Percentiles rank a stretch among this genome's conserved stretches.
phyloP scores from a whole-genome alignment of 1,284 basidiomycete genomes.

The Fomitopsis palustris region DNA sequence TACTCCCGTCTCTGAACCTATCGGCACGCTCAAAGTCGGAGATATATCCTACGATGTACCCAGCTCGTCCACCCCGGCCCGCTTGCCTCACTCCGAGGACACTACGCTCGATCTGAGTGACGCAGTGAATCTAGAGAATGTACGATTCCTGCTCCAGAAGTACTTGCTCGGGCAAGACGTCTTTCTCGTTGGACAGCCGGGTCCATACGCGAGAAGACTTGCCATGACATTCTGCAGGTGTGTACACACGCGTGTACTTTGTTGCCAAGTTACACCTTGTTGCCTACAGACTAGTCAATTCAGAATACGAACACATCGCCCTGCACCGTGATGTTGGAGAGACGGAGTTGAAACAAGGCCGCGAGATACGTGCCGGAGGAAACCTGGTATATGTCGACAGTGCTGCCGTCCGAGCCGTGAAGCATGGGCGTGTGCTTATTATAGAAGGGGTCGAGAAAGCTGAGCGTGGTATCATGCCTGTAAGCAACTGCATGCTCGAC shows the following conservation, averaged over 20 bases:
- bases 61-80: slow-evolving; percentile 40
- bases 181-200: slow-evolving; percentile 61
- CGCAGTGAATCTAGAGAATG: slow-evolving; percentile 49
- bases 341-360: slow-evolving; percentile 65
- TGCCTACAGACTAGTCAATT: slow-evolving; percentile 47
- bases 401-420: slow-evolving; percentile 62
- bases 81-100: slow-evolving; percentile 41
- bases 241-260: slow-evolving; percentile 7
- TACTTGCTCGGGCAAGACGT: slow-evolving; percentile 65
- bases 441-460: slow-evolving; percentile 69
- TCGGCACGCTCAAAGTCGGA: slow-evolving; percentile 56
- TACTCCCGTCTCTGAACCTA: slow-evolving; percentile 32
- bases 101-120: slow-evolving; percentile 47
- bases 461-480: slow-evolving; percentile 52
- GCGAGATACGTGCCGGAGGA: slow-evolving; percentile 58
- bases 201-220: slow-evolving; percentile 58
- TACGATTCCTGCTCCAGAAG: slow-evolving; percentile 66
- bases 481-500: slow-evolving; percentile 14
- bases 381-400: slow-evolving; percentile 63
- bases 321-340: slow-evolving; percentile 67
- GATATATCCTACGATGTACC: slow-evolving; percentile 55
- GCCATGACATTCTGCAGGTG: slow-evolving; percentile 63
- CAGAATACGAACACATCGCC: slow-evolving; percentile 64
- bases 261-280: neutral
- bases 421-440: slow-evolving; percentile 60